Conservation (phyloP, 1,284 basidiomycete genomes). For the Trichosporon asahii region DNA sequence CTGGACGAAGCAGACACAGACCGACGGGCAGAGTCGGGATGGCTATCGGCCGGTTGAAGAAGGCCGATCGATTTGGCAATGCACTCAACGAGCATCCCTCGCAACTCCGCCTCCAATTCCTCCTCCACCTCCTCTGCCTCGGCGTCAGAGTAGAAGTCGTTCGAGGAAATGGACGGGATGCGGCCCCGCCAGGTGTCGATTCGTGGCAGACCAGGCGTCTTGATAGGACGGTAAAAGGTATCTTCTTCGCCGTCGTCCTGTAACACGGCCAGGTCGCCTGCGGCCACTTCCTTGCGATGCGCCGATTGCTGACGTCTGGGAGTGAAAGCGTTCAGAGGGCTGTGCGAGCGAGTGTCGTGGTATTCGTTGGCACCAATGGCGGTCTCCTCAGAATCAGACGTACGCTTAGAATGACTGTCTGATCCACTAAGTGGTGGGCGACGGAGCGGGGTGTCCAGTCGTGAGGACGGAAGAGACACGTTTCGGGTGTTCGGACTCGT, state of each 20-base stretch:
- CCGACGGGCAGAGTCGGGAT: constrained; percentile 18
- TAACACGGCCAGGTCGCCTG: constrained; percentile 58
- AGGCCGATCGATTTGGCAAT: constrained; percentile 97
- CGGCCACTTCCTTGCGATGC: constrained; percentile 50
- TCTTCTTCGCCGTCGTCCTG: constrained; percentile 31
- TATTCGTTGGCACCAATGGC: not conserved
- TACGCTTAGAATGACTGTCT: not conserved
- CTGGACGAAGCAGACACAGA: constrained; percentile 28
- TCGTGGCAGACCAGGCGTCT: constrained; percentile 46
- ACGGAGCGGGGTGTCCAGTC: not conserved
- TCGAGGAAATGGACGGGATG: not conserved
- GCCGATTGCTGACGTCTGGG: constrained; percentile 27
- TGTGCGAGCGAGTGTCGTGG: not conserved
- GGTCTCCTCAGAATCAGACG: constrained; percentile 17
- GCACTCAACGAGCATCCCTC: constrained; percentile 92
- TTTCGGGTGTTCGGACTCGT: constrained; percentile 31
- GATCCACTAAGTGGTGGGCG: not conserved
- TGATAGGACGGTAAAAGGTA: constrained; percentile 43
- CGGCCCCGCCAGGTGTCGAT: constrained; percentile 39
- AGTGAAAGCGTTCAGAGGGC: not conserved
- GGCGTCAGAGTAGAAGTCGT: constrained; percentile 3
- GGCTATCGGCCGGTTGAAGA: constrained; percentile 65
- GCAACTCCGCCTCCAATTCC: constrained; percentile 61
- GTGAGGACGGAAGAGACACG: not conserved
- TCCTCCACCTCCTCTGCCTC: constrained; percentile 32